Evolutionary conservation across 305 asterid species (phyloP), one percentile per base, ranked within the genome.

Genomic region (Fraxinus greggii): DNA sequence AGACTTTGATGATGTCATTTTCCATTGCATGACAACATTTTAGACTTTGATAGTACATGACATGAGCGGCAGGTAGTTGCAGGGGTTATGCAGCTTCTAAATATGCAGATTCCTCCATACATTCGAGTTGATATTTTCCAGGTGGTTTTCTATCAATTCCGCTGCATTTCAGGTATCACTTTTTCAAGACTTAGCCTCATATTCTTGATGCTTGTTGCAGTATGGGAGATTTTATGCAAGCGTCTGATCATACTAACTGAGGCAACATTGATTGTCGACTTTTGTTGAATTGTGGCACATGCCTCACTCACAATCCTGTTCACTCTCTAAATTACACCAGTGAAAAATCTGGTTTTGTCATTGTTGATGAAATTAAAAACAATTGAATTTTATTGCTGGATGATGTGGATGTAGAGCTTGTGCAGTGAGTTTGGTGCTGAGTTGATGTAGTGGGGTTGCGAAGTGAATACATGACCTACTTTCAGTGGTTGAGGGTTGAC

Each of bases 81-180:
- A 26, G 99, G 97, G 81, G 94, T 91, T 82, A 89, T 94, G 98
- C 88, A 83, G 86, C 77, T 83, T 82, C 98, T 95, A 72, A 85
- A 83, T 81, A 82, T 92, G 91, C 84, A 82, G 77, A 94, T 94
- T 78, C 97, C 93, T 81, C 97, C 97, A 38, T 95, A 89, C 86
- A 89, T 94, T 84, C 89, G 97, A 88, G 85, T 94, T 72, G 99
- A 95, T 90, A 92, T 92, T 83, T 84, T 95, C 83, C 94, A 92
- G 92, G 87, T 94, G 83, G 85, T 92, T 84, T 86, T 94, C 77
- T 78, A 69, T 28, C 82, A 72, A 72, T 72, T n/a, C 45, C 24
- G 76, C 45, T 8, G 76, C 26, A 3, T 32, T 17, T 72, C 76
- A 72, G 76, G 76, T 72, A 72, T 32, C 45, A 72, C 76, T 72